Conservation (phyloP, 2,329 filamentous ascomycete genomes). For the Fusarium globosum region DNA sequence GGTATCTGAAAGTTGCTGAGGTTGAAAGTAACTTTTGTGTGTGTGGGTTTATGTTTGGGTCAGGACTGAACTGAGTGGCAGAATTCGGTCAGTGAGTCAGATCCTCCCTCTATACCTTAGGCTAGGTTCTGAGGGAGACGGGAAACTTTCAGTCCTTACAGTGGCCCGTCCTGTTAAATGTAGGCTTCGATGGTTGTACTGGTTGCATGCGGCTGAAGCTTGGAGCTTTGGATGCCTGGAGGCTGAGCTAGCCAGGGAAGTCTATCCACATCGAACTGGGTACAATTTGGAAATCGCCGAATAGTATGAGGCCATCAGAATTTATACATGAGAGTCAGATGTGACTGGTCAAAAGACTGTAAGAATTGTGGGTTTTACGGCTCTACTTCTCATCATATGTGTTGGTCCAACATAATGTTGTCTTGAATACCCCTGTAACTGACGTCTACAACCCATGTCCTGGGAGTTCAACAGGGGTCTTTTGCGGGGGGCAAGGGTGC, state of each 20-base stretch:
- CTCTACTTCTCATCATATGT: neutral
- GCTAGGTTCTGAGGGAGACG: neutral
- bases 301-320: neutral
- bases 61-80: neutral
- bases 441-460: neutral
- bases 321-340: neutral
- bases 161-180: neutral
- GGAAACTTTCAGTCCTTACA: neutral
- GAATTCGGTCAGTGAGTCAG: slow-evolving; percentile 36
- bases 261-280: slow-evolving; percentile 2
- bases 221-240: slow-evolving; percentile 28
- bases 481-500: neutral
- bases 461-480: neutral
- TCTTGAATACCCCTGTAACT: slow-evolving; percentile 7
- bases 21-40: neutral
- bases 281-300: slow-evolving; percentile 2
- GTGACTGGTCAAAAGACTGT: neutral
- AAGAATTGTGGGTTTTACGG: no score
- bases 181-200: neutral
- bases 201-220: slow-evolving; percentile 27
- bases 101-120: neutral
- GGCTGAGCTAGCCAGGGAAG: slow-evolving; percentile 12
- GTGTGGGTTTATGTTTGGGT: neutral
- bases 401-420: neutral
- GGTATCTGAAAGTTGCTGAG: neutral